A percentile compares a stretch with the other conserved stretches of the same genome.
Evolutionary conservation across 1,284 basidiomycete genomes (phyloP).

Genomic region (Ceratobasidium sp.): DNA sequence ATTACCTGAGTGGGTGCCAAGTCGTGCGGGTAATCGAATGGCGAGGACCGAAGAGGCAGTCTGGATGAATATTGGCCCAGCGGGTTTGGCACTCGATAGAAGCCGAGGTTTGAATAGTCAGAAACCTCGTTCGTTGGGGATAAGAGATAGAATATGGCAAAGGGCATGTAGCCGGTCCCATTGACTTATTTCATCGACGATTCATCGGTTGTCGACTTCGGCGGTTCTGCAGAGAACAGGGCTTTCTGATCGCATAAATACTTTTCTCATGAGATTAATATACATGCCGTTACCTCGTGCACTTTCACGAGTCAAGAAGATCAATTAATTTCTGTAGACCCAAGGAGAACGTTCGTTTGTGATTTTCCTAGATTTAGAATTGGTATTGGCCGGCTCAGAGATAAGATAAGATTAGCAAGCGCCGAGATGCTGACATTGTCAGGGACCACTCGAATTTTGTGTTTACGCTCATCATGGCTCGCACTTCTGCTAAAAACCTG

Average conservation of each 20-base stretch:
- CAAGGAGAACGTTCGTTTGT: not conserved
- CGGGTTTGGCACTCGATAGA: not conserved
- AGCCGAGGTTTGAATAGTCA: too few species aligned
- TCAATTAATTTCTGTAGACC: not conserved
- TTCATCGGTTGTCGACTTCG: not conserved
- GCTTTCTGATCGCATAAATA: conserved; percentile 1
- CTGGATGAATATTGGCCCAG: not conserved
- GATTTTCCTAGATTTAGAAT: not conserved
- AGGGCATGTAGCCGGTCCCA: not conserved
- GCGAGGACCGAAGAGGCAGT: not conserved
- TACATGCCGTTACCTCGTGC: not conserved
- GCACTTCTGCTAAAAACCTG: conserved; percentile 6
- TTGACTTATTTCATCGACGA: not conserved
- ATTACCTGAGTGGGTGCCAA: not conserved
- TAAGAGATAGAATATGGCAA: not conserved
- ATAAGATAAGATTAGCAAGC: not conserved
- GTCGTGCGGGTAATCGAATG: not conserved
- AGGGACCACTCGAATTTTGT: conserved; percentile 24
- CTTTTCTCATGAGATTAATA: not conserved
- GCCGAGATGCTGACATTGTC: conserved; percentile 13
- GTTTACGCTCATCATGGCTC: conserved; percentile 20
- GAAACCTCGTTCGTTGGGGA: too few species aligned
- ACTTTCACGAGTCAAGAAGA: not conserved
- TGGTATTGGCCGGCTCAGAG: not conserved
- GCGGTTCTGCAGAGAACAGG: not conserved